Evolutionary conservation across 805 yeast species (phyloP).

Genomic region (Metschnikowia drakensbergensis): DNA sequence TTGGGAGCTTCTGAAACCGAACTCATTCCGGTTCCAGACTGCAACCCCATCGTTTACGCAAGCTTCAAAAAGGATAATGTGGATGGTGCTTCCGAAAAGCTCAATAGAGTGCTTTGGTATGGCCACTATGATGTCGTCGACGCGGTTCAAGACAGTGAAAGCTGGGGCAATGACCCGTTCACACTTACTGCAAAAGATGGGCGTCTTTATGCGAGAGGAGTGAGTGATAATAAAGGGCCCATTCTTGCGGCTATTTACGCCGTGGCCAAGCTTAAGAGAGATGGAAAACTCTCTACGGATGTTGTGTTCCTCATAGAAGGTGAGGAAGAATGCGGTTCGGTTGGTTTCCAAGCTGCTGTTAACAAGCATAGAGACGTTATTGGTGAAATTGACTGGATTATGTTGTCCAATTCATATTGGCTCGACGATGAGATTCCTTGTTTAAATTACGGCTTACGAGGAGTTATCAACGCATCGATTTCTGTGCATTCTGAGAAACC

Average conservation of each 20-base stretch:
- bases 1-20: slow-evolving; percentile 69
- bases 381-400: slow-evolving; percentile 81
- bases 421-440: slow-evolving; percentile 85
- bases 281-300: slow-evolving; percentile 56
- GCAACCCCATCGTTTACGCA: slow-evolving; percentile 85
- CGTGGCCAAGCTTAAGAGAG: slow-evolving; percentile 64
- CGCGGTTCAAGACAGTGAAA: slow-evolving; percentile 51
- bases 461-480: slow-evolving; percentile 79
- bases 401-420: slow-evolving; percentile 93
- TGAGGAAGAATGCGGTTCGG: slow-evolving; percentile 91
- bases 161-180: slow-evolving; percentile 81
- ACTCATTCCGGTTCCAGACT: slow-evolving; percentile 67
- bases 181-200: slow-evolving; percentile 74
- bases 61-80: slow-evolving; percentile 40
- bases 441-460: slow-evolving; percentile 89
- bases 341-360: slow-evolving; percentile 75
- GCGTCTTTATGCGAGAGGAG: slow-evolving; percentile 86
- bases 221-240: slow-evolving; percentile 94
- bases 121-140: slow-evolving; percentile 96
- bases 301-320: slow-evolving; percentile 87
- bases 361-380: slow-evolving; percentile 46
- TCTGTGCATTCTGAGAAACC: slow-evolving; percentile 69
- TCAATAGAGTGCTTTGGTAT: slow-evolving; percentile 67
- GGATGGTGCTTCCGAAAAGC: slow-evolving; percentile 6
- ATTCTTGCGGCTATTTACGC: slow-evolving; percentile 81